Percentiles rank a stretch among this genome's conserved stretches.
phyloP scores from a whole-genome alignment of 2,329 filamentous ascomycete genomes.

The Mycosphaerella arachidis region DNA sequence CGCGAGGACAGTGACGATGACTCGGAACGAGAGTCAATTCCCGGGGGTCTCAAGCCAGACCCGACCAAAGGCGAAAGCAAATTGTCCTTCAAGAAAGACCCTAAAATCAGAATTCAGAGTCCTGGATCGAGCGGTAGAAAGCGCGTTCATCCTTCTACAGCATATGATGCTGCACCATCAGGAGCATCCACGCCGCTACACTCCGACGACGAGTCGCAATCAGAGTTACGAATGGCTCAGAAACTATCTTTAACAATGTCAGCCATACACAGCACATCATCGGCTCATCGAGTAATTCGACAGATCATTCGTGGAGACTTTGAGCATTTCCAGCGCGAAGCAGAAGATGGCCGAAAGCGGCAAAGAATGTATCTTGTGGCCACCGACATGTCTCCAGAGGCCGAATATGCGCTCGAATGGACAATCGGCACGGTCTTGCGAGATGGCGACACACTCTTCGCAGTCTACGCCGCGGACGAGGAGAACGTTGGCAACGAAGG shows the following conservation, averaged over 20 bases:
- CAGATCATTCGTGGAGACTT: slow-evolving; percentile 91
- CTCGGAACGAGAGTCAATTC: slow-evolving; percentile 21
- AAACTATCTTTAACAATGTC: slow-evolving; percentile 77
- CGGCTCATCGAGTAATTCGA: slow-evolving; percentile 75
- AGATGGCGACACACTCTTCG: slow-evolving; percentile 89
- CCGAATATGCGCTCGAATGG: slow-evolving; percentile 93
- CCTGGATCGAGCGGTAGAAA: slow-evolving; percentile 30
- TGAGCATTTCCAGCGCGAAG: slow-evolving; percentile 66
- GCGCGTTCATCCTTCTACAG: slow-evolving; percentile 69
- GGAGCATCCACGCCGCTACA: slow-evolving; percentile 60
- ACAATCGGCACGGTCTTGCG: slow-evolving; percentile 91
- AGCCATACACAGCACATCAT: slow-evolving; percentile 68
- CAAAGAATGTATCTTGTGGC: slow-evolving; percentile 92
- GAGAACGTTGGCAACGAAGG: slow-evolving; percentile 55
- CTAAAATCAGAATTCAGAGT: slow-evolving; percentile 27
- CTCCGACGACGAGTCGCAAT: slow-evolving; percentile 77
- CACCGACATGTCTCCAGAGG: slow-evolving; percentile 89
- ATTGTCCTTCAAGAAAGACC: slow-evolving; percentile 25
- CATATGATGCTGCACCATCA: slow-evolving; percentile 68
- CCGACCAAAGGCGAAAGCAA: slow-evolving; percentile 34
- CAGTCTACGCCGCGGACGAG: slow-evolving; percentile 90
- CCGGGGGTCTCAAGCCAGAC: slow-evolving; percentile 28
- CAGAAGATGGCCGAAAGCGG: slow-evolving; percentile 71
- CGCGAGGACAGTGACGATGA: slow-evolving; percentile 29
- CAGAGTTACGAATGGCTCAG: slow-evolving; percentile 83